These are phyloP conservation scores for Populus euphratica DNA, from an alignment of 345 rosid species.

Conservation along the genomic window DNA sequence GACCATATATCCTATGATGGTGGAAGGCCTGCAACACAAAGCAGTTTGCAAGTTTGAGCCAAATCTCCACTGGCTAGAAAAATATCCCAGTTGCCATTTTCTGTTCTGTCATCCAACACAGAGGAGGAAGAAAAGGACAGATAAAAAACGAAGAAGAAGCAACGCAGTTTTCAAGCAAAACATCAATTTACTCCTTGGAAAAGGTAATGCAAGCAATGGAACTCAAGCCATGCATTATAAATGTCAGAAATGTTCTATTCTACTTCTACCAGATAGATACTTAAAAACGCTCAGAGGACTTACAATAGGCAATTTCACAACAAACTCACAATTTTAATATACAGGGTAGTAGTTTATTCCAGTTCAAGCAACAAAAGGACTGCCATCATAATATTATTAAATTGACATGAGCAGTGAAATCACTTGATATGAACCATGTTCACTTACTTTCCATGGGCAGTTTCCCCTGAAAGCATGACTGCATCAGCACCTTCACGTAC, in stretches of 20 bases:
- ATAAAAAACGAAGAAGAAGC: neutral
- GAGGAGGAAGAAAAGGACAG: neutral
- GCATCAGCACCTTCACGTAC: slow-evolving; percentile 97
- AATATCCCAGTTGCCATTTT: neutral
- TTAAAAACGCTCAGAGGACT: too few relatives aligned
- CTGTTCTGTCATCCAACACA: neutral
- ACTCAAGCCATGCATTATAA: too few relatives aligned
- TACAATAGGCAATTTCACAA: too few relatives aligned
- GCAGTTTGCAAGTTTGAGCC: neutral
- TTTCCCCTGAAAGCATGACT: slow-evolving; percentile 98
- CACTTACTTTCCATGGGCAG: slow-evolving; percentile 95
- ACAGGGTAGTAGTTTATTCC: neutral
- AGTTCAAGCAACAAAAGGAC: neutral
- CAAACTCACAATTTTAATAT: too few relatives aligned
- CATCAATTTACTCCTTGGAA: too few relatives aligned
- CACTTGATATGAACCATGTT: neutral
- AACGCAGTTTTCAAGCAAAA: too few relatives aligned
- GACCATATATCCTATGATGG: neutral
- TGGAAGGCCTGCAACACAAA: neutral
- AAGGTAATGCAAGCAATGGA: too few relatives aligned
- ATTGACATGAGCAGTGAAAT: neutral
- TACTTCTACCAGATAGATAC: too few relatives aligned
- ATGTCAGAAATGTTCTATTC: too few relatives aligned
- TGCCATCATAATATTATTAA: neutral
- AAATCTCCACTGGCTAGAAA: neutral